Percentiles rank a stretch among this genome's conserved stretches.
Conservation (phyloP, 2,329 filamentous ascomycete species). For the Colletotrichum sp. region DNA sequence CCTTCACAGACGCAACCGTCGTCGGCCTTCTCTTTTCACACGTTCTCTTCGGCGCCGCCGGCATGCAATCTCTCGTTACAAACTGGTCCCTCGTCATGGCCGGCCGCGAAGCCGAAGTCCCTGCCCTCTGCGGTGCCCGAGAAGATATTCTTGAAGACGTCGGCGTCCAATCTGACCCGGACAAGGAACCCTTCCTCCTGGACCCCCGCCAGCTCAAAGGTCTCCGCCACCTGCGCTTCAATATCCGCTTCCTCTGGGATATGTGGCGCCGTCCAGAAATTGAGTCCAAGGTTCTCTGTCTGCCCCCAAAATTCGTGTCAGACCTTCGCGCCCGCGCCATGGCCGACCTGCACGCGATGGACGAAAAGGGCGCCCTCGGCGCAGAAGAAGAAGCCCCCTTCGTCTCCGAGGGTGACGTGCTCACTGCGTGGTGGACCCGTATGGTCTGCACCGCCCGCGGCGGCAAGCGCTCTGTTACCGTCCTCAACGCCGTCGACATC, state of each 20-base stretch:
- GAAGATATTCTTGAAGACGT: constrained; percentile 38
- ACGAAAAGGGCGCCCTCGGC: constrained; percentile 3
- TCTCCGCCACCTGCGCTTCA: constrained; percentile 34
- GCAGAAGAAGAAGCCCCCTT: constrained; percentile 32
- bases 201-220: constrained; percentile 28
- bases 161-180: constrained; percentile 21
- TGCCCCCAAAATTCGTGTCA: constrained; percentile 36
- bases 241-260: constrained; percentile 36
- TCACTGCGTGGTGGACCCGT: constrained; percentile 44
- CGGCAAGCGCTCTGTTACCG: constrained; percentile 24
- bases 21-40: constrained; percentile 52
- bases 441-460: constrained; percentile 20
- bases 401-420: constrained; percentile 50
- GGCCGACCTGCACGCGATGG: constrained; percentile 28
- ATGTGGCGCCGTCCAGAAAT: constrained; percentile 31
- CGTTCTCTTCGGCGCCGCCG: constrained; percentile 51
- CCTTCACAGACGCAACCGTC: constrained; percentile 55
- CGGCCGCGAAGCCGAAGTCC: constrained; percentile 45
- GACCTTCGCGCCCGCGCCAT: constrained; percentile 34
- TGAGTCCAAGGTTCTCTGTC: constrained; percentile 41
- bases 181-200: constrained; percentile 31
- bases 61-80: constrained; percentile 42
- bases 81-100: constrained; percentile 52
- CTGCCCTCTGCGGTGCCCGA: constrained; percentile 34
- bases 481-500: constrained; percentile 29